Conservation (phyloP, 2,329 filamentous ascomycete species). For the Cladophialophora yegresii region DNA sequence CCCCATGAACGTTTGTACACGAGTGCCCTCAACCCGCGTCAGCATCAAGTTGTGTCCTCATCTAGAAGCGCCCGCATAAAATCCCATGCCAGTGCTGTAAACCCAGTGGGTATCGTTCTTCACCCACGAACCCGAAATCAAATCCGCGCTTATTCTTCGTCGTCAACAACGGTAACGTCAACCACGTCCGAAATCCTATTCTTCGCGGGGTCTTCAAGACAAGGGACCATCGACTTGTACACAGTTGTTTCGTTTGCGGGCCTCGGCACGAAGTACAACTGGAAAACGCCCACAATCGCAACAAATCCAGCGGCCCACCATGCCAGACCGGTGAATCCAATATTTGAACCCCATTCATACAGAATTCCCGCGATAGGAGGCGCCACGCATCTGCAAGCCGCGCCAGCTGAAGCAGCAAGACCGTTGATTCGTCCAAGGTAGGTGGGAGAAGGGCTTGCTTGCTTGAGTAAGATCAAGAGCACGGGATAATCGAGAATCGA, state of each 20-base stretch:
- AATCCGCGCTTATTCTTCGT: conserved; percentile 7
- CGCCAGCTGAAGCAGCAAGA: conserved; percentile 70
- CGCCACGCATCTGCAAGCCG: conserved; percentile 68
- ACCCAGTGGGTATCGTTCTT: neutral
- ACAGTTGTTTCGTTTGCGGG: conserved; percentile 49
- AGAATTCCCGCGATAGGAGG: conserved; percentile 68
- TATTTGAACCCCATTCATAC: conserved; percentile 62
- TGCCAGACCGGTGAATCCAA: conserved; percentile 62
- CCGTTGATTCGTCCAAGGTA: conserved; percentile 72
- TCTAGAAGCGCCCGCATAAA: neutral
- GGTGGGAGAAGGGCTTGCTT: conserved; percentile 64
- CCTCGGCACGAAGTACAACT: conserved; percentile 58
- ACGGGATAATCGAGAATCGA: conserved; percentile 70
- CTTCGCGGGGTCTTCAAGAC: conserved; percentile 31
- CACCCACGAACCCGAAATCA: neutral
- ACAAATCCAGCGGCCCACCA: conserved; percentile 63
- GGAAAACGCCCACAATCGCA: conserved; percentile 58
- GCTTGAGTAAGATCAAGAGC: conserved; percentile 70
- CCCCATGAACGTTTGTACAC: neutral
- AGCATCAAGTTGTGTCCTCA: neutral
- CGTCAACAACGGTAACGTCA: conserved; percentile 32
- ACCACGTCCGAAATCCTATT: conserved; percentile 33
- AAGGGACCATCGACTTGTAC: conserved; percentile 43
- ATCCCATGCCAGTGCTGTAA: neutral
- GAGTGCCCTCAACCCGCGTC: neutral